Evolutionary conservation across 345 rosid genomes (phyloP).

Genomic region (Corchorus capsularis): DNA sequence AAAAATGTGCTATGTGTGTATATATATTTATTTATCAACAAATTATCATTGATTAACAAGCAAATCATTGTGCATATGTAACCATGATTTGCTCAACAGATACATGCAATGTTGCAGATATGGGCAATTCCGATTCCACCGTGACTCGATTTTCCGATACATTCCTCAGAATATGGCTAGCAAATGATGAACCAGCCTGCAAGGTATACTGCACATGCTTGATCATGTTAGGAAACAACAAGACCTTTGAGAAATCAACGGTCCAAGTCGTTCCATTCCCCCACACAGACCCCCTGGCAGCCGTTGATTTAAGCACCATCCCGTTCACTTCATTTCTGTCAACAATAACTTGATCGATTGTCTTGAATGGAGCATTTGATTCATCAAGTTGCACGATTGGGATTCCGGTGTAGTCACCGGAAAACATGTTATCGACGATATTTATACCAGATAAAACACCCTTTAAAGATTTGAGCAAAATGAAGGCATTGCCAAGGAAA

Average conservation of each 20-base stretch:
- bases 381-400: slow-evolving; percentile 71
- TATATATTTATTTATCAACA: neutral
- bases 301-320: slow-evolving; percentile 63
- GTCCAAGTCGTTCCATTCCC: slow-evolving; percentile 78
- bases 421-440: slow-evolving; percentile 81
- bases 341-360: slow-evolving; percentile 63
- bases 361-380: slow-evolving; percentile 39
- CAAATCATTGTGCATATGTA: neutral
- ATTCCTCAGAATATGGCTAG: slow-evolving; percentile 56
- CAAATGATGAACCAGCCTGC: slow-evolving; percentile 43
- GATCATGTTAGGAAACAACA: slow-evolving; percentile 71
- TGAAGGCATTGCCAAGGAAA: slow-evolving; percentile 66
- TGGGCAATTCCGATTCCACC: slow-evolving; percentile 51
- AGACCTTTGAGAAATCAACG: slow-evolving; percentile 54
- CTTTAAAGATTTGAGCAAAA: slow-evolving; percentile 55
- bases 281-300: slow-evolving; percentile 47
- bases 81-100: slow-evolving; percentile 55
- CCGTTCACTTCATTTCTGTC: slow-evolving; percentile 69
- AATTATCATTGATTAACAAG: neutral
- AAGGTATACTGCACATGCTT: slow-evolving; percentile 72
- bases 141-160: slow-evolving; percentile 58
- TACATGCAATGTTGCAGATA: slow-evolving; percentile 56
- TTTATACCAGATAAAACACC: slow-evolving; percentile 57
- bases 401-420: slow-evolving; percentile 52
- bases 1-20: neutral